Conservation (phyloP, 2,329 filamentous ascomycete species). For the Fusarium sp. region DNA sequence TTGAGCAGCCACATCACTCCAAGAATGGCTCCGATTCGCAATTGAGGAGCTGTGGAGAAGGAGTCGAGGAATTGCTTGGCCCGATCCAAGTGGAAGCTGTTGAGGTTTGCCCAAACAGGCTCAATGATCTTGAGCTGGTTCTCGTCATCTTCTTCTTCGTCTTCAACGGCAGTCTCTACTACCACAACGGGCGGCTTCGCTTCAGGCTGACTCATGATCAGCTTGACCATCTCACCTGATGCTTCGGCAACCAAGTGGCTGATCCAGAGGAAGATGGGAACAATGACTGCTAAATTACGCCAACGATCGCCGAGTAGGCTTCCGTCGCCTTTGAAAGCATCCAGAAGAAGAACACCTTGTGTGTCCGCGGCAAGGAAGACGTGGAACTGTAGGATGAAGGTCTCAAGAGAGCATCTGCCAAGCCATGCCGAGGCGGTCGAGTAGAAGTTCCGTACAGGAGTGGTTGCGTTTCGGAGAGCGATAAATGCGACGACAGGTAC, state of each 20-base stretch:
- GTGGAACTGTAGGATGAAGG: constrained; percentile 73
- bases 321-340: constrained; percentile 46
- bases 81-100: constrained; percentile 19
- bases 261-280: constrained; percentile 52
- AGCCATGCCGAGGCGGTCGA: constrained; percentile 66
- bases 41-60: constrained; percentile 11
- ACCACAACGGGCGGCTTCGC: constrained; percentile 1
- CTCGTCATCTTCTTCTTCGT: constrained; percentile 25
- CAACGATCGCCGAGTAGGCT: constrained; percentile 47
- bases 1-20: constrained; percentile 48
- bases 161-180: constrained; percentile 2
- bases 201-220: constrained; percentile 39
- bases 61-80: constrained; percentile 19
- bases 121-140: constrained; percentile 47
- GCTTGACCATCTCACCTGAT: constrained; percentile 46
- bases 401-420: constrained; percentile 71
- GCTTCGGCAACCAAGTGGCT: constrained; percentile 48
- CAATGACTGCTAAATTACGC: constrained; percentile 46
- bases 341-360: constrained; percentile 62
- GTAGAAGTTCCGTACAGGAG: constrained; percentile 38
- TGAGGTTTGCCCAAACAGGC: constrained; percentile 29
- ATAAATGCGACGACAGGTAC: constrained; percentile 69
- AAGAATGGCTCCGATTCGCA: constrained; percentile 37
- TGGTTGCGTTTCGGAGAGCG: constrained; percentile 63
- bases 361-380: constrained; percentile 74